phyloP scores from a whole-genome alignment of 2,329 filamentous ascomycete genomes.

The Ophiostoma quercus region DNA sequence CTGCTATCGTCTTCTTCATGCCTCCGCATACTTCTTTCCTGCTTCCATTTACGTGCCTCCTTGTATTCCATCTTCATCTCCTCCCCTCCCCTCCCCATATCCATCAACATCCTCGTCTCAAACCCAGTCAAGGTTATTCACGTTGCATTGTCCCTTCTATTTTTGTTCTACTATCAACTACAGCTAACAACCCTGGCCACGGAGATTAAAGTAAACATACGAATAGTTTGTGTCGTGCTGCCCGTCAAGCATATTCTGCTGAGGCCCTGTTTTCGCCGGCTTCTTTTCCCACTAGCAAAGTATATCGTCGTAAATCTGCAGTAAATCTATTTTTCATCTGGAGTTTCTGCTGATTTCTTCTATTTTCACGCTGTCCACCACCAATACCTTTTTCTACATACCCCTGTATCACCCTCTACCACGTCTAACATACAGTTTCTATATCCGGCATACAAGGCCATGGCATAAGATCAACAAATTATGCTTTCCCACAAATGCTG shows the following conservation, averaged over 20 bases:
- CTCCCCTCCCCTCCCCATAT: background rate
- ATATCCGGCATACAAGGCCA: conserved; percentile 47
- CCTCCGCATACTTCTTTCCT: background rate
- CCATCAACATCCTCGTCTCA: background rate
- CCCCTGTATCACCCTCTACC: conserved; percentile 17
- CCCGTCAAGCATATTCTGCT: background rate
- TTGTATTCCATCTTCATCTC: background rate
- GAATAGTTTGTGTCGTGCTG: background rate
- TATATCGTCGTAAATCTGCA: background rate
- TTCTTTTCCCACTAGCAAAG: background rate
- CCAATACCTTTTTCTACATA: conserved; percentile 2
- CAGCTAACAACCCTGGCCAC: conserved; percentile 2
- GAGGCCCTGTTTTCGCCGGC: background rate
- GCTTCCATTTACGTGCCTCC: background rate
- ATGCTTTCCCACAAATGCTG: conserved; percentile 46
- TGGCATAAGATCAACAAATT: conserved; percentile 58
- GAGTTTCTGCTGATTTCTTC: background rate
- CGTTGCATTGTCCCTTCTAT: conserved; percentile 12
- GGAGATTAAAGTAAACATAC: conserved; percentile 13
- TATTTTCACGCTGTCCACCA: background rate
- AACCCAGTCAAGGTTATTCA: conserved; percentile 1
- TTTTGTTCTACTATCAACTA: conserved; percentile 4
- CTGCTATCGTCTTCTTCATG: background rate
- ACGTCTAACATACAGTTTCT: conserved; percentile 37
- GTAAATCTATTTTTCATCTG: background rate